Percentiles rank a stretch among this genome's conserved stretches.
These are phyloP conservation scores for Astrephomene gubernaculifera DNA, from an alignment of 139 green algal species.

Conservation along the genomic window DNA sequence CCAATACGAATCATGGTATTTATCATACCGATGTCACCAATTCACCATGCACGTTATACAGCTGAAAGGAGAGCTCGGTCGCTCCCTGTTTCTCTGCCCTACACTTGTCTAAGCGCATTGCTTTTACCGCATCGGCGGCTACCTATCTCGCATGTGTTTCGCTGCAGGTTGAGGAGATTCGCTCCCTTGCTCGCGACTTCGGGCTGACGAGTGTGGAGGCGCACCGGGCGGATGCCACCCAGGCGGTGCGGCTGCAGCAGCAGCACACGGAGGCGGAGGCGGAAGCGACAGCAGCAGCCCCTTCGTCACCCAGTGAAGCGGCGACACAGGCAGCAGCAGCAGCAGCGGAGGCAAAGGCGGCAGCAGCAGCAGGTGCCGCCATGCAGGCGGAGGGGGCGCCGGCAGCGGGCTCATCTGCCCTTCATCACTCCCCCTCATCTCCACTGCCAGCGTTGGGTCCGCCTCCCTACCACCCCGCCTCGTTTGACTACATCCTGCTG, in stretches of 20 bases:
- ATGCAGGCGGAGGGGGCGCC: background rate
- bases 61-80: too few species aligned
- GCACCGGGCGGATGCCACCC: slow-evolving; percentile 15
- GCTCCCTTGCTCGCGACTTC: slow-evolving; percentile 27
- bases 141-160: too few species aligned
- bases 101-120: too few species aligned
- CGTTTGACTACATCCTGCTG: slow-evolving; percentile 90
- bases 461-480: slow-evolving; percentile 64
- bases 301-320: background rate
- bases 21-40: too few species aligned
- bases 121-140: too few species aligned
- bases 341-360: background rate
- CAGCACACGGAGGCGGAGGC: background rate
- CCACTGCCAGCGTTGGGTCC: background rate
- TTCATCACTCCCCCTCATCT: background rate
- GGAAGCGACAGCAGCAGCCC: background rate
- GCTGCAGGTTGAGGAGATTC: slow-evolving; percentile 26
- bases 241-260: background rate
- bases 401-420: background rate
- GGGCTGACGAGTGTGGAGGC: slow-evolving; percentile 6
- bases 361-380: background rate
- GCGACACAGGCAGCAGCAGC: background rate
- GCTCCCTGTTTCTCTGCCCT: too few species aligned
- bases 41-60: too few species aligned
- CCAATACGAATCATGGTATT: too few species aligned